Percentiles rank a stretch among this genome's conserved stretches.
Evolutionary conservation across 2,329 filamentous ascomycete genomes (phyloP).

Genomic region (Aspergillus sp.): DNA sequence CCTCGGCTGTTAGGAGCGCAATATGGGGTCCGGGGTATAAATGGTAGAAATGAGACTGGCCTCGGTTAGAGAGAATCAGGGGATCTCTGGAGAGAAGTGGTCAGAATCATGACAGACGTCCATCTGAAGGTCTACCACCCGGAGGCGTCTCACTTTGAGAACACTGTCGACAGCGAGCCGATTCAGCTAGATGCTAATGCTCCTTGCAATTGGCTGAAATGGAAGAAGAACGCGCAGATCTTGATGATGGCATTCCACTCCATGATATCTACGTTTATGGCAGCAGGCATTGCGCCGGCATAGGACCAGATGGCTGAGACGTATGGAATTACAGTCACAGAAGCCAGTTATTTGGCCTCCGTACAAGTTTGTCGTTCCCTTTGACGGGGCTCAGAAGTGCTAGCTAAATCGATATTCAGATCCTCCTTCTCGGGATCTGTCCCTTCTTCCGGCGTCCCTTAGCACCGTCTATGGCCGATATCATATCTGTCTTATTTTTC

Average conservation of each 20-base stretch:
- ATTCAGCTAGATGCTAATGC: slow-evolving; percentile 6
- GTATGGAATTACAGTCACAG: slow-evolving; percentile 40
- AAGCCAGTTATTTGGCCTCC: slow-evolving; percentile 46
- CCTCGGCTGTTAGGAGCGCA: no score
- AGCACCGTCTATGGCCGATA: slow-evolving; percentile 46
- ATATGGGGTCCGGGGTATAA: no score
- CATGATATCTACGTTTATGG: slow-evolving; percentile 47
- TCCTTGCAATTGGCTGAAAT: slow-evolving; percentile 16
- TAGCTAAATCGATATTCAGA: slow-evolving; percentile 15
- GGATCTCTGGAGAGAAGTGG: no score
- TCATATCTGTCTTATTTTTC: slow-evolving; percentile 45
- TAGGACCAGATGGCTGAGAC: slow-evolving; percentile 46
- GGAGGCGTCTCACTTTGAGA: slow-evolving; percentile 10
- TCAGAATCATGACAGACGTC: not conserved
- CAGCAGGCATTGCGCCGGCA: slow-evolving; percentile 45
- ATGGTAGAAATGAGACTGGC: no score
- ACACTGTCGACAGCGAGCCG: not conserved
- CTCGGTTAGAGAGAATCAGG: no score
- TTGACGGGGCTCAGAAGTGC: no score
- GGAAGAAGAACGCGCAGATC: slow-evolving; percentile 41
- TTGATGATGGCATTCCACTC: slow-evolving; percentile 48
- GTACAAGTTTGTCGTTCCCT: slow-evolving; percentile 25
- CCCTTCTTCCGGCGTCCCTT: slow-evolving; percentile 51
- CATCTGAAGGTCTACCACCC: not conserved
- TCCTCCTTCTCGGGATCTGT: slow-evolving; percentile 43